phyloP scores from a whole-genome alignment of 2,329 filamentous ascomycete species.

The Penicillium hordei region DNA sequence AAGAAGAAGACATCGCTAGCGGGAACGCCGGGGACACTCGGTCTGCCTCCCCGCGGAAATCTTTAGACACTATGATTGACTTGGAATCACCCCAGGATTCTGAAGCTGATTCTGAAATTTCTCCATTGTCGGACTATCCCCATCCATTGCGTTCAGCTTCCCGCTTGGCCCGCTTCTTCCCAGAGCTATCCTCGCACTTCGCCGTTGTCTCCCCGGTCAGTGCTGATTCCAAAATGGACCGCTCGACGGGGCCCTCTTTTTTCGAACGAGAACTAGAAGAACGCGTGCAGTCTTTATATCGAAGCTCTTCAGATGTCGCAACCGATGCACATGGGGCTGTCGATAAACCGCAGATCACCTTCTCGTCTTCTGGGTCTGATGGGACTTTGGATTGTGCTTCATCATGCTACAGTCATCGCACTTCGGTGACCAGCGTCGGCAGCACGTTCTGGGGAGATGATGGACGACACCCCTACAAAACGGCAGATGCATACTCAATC shows the following conservation, averaged over 20 bases:
- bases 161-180: constrained; percentile 30
- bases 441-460: constrained; percentile 24
- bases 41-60: constrained; percentile 12
- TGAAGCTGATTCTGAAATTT: constrained; percentile 25
- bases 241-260: neutral
- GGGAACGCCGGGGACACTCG: constrained; percentile 2
- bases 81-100: constrained; percentile 16
- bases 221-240: constrained; percentile 10
- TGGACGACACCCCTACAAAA: constrained; percentile 12
- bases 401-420: constrained; percentile 39
- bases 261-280: constrained; percentile 19
- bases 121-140: constrained; percentile 25
- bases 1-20: constrained; percentile 1
- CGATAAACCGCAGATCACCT: neutral
- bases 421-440: constrained; percentile 36
- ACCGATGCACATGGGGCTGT: neutral
- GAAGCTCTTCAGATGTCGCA: constrained; percentile 1
- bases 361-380: constrained; percentile 27
- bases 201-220: constrained; percentile 27
- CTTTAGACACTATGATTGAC: constrained; percentile 14
- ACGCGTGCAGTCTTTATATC: constrained; percentile 20
- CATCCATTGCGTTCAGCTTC: constrained; percentile 15
- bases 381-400: constrained; percentile 31
- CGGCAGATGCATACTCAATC: constrained; percentile 28
- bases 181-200: constrained; percentile 31